phyloP scores from a whole-genome alignment of 192 early-diverging fungal genomes.

The Coemansia sp. region DNA sequence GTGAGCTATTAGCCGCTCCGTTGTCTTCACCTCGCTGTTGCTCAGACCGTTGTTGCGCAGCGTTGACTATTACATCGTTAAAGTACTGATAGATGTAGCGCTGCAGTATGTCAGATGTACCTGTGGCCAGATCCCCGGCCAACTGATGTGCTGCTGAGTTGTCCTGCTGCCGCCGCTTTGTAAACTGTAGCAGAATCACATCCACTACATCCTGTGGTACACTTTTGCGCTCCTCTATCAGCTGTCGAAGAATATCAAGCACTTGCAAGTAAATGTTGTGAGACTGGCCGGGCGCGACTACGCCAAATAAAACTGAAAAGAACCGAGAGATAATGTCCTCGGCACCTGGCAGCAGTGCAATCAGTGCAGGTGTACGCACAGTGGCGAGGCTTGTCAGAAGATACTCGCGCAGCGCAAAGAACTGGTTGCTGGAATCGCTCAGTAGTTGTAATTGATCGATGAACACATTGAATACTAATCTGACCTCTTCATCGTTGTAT shows the following conservation, averaged over 20 bases:
- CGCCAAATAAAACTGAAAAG: conserved; percentile 71
- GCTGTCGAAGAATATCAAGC: conserved; percentile 76
- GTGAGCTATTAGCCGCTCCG: conserved; percentile 22
- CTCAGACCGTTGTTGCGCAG: conserved; percentile 40
- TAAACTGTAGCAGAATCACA: conserved; percentile 76
- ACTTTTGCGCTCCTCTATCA: conserved; percentile 70
- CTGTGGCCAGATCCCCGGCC: conserved; percentile 78
- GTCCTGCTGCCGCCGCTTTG: conserved; percentile 65
- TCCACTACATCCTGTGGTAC: conserved; percentile 83
- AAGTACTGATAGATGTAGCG: conserved; percentile 94
- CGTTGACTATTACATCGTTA: conserved; percentile 73
- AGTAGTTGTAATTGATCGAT: conserved; percentile 71
- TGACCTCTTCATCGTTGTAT: conserved; percentile 73
- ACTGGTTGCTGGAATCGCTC: conserved; percentile 57
- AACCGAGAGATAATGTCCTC: conserved; percentile 74
- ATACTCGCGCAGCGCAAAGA: conserved; percentile 76
- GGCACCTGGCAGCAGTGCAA: conserved; percentile 73
- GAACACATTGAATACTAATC: conserved; percentile 79
- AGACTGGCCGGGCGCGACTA: conserved; percentile 64
- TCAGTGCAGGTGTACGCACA: conserved; percentile 78
- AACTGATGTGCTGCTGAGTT: conserved; percentile 70
- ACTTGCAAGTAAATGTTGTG: conserved; percentile 78
- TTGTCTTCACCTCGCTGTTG: conserved; percentile 18
- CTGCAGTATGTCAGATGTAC: conserved; percentile 77
- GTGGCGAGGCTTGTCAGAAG: conserved; percentile 86